Percentiles rank a stretch among this genome's conserved stretches.
phyloP scores from a whole-genome alignment of 2,329 filamentous ascomycete genomes.

The Fusarium anthophilum region DNA sequence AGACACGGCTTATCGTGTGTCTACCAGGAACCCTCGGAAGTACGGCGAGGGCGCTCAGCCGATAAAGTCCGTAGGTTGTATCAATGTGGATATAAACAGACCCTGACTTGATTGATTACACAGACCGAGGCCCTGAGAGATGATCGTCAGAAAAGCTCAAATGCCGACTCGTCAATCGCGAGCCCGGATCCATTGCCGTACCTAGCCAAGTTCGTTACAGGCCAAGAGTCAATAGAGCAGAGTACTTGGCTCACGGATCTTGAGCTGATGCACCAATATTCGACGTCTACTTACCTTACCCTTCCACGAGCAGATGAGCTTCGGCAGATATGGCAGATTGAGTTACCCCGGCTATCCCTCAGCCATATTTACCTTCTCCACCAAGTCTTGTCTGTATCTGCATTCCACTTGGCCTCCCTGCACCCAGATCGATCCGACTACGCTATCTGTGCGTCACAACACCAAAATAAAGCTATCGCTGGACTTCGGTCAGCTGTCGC shows the following conservation, averaged over 20 bases:
- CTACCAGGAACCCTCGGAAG: conserved; percentile 27
- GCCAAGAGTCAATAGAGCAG: conserved; percentile 20
- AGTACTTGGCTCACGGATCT: conserved; percentile 48
- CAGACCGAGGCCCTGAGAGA: not conserved
- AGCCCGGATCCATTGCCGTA: conserved; percentile 34
- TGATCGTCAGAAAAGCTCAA: not conserved
- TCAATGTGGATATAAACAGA: not conserved
- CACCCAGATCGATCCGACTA: conserved; percentile 36
- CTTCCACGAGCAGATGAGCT: conserved; percentile 44
- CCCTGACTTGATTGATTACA: not conserved
- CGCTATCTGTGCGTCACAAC: conserved; percentile 44
- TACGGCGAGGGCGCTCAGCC: not conserved
- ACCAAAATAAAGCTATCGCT: conserved; percentile 46
- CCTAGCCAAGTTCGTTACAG: conserved; percentile 37
- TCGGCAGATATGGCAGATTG: conserved; percentile 44
- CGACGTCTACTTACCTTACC: conserved; percentile 43
- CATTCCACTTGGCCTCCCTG: conserved; percentile 44
- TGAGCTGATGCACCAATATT: conserved; percentile 50
- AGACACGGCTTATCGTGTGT: conserved; percentile 50
- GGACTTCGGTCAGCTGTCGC: conserved; percentile 43
- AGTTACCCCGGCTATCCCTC: conserved; percentile 41
- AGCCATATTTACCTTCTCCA: conserved; percentile 45
- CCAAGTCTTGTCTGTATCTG: conserved; percentile 45
- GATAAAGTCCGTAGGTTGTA: not conserved
- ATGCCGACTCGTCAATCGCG: not conserved